A percentile compares a stretch with the other conserved stretches of the same genome.
These are phyloP conservation scores for Dactylis glomerata DNA, from an alignment of 176 grass and related monocot genomes.

Conservation along the genomic window DNA sequence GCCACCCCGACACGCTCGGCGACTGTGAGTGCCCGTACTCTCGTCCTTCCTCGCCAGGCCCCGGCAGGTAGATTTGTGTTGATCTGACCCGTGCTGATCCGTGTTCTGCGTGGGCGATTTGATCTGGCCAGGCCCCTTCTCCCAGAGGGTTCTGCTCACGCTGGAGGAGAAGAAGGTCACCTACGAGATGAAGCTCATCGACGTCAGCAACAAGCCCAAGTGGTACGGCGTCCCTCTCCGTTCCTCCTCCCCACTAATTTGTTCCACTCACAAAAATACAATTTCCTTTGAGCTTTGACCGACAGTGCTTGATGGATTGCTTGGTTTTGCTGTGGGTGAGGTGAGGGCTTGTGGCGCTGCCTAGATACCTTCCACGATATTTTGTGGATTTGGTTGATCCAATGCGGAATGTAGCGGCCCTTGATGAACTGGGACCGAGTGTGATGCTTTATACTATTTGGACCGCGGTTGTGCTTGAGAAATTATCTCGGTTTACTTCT, in stretches of 20 bases:
- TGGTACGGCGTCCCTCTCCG: constrained; percentile 39
- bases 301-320: not conserved
- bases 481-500: too few species aligned
- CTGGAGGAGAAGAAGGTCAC: constrained; percentile 90
- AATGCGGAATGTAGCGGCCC: not conserved
- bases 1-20: constrained; percentile 56
- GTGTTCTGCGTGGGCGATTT: not conserved
- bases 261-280: not conserved
- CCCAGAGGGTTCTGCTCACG: constrained; percentile 72
- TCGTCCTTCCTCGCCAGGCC: not conserved
- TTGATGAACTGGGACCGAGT: not conserved
- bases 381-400: too few species aligned
- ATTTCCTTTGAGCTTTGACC: too few species aligned
- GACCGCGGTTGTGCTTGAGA: too few species aligned
- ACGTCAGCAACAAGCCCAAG: constrained; percentile 76
- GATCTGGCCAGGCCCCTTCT: constrained; percentile 59
- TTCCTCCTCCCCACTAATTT: not conserved
- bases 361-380: not conserved
- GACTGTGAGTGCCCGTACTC: constrained; percentile 29
- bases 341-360: not conserved
- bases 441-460: not conserved
- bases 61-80: constrained; percentile 1
- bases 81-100: not conserved
- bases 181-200: constrained; percentile 74
- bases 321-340: not conserved